Evolutionary conservation across 495 filamentous ascomycete species (phyloP).

Genomic region (Collariella sp.): DNA sequence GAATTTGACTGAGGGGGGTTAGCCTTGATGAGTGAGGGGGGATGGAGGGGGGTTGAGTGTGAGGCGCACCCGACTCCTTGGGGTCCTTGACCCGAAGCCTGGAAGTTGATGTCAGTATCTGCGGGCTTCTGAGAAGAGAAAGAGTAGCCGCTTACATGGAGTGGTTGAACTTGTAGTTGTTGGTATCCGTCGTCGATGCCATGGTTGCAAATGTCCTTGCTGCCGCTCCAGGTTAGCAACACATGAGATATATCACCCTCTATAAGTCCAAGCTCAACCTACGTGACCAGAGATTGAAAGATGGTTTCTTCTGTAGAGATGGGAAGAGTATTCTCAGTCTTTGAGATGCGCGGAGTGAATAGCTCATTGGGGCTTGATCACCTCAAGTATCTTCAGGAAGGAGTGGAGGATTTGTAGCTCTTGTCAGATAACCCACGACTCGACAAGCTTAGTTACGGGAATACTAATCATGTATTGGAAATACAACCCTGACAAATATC

Average conservation of each 20-base stretch:
- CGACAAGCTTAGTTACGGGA: background rate
- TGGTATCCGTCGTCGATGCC: conserved; percentile 60
- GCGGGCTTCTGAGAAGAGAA: conserved; percentile 6
- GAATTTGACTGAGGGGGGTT: conserved; percentile 58
- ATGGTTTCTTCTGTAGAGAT: conserved; percentile 3
- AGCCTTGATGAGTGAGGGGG: background rate
- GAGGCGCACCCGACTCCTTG: conserved; percentile 54
- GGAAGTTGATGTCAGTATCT: conserved; percentile 21
- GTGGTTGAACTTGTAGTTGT: conserved; percentile 82
- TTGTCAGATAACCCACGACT: background rate
- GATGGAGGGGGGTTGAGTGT: background rate
- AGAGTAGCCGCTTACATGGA: conserved; percentile 49
- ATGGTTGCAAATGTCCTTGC: conserved; percentile 44
- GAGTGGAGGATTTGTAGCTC: background rate
- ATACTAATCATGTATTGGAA: background rate
- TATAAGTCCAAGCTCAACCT: background rate
- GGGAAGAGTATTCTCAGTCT: conserved; percentile 9
- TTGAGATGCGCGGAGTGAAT: conserved; percentile 15
- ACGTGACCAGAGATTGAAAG: conserved; percentile 1
- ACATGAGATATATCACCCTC: background rate
- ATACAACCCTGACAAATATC: background rate
- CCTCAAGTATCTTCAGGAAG: background rate
- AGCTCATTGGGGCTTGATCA: conserved; percentile 13
- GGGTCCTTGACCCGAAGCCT: conserved; percentile 96
- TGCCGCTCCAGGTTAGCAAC: background rate